Base-by-base conservation (phyloP, 1,139 yeast genomes). In the Geotrichum histeridarum region DNA sequence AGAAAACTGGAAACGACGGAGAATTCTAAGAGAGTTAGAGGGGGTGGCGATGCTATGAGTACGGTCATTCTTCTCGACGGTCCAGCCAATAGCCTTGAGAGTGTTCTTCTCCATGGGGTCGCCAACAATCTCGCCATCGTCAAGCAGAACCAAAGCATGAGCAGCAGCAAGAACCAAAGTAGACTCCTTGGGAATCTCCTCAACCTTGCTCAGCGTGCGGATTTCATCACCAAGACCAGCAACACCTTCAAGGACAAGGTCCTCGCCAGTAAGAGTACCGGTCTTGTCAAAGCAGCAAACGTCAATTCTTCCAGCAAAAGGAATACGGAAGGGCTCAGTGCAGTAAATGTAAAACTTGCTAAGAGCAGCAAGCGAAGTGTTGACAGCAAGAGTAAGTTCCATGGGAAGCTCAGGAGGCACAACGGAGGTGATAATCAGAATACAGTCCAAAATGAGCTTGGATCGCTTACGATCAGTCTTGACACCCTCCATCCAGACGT, bases 81-180 rank as follows among this genome's bases (percentile, higher is more conserved):
- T 76, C 97, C 98, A 94, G 47, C 83, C 82, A 57, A 95, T 82
- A 51, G 96, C 94, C 62, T 83, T 84, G 63, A 93, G 77, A 50
- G 99, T 93, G 41, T 95, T 96, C 72, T 91, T 89, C 73, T 94
- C 99, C 98, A 93, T 93, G 60, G 99, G 97, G 66, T 94, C 99
- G 73, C 99, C 99, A 58, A 93, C 99, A 63, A 91, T 82, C 61
- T 93, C 98, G 63, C 98, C 99, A 68, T 91, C 96, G 65, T 93
- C 97, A 57, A 93, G 78, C 65, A 83, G 82, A 35, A 94, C 99
- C 60, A 93, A 78, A 38, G 99, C 98, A 71, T 94, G 99, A 42
- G 96, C 97, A 55, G 98, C 84, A 57, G 97, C 99, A 62, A 93
- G 79, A 39, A 89, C 90, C 60, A 80, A 77, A 41, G 83, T 76